Base-by-base conservation (phyloP, 1,139 yeast species). In the Suhomyces maxii region DNA sequence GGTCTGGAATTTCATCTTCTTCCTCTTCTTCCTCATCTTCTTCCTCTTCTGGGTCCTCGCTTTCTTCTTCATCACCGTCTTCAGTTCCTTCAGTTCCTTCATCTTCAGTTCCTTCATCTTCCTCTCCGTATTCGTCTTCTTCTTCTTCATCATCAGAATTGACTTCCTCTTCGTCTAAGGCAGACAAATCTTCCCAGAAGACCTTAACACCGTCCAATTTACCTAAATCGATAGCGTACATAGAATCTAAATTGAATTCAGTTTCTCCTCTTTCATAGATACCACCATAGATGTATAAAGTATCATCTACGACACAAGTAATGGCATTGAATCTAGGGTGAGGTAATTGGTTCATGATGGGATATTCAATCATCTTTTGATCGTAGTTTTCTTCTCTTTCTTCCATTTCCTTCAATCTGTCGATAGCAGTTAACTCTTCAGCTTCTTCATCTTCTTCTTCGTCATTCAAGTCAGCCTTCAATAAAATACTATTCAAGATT, bases 281-380 rank as follows among this genome's bases (percentile, higher is more conserved):
- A 57, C 99, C 99, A 26, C 98, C 97, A 61, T 80, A 90, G n/a
- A 93, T 85, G 63, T 84, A 93, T 47, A 90, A 73, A 0, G 78
- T 77, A 61, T 93, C 98, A 57, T 88, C 96, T 34, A 87, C 84
- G 2, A 93, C 96, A 50, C 95, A 84, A 5, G 91, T 81, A 2
- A 93, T 72, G 4, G 97, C 84, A 60, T 93, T 91, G 71, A 90
- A 93, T 59, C 98, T 76, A 7, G 93, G 83, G 60, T 93, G 98
- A 1, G 98, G 98, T 43, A 89, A 66, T 54, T 78, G 82, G 48
- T 72, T 79, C 53, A 82, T 67, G 0, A 83, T 61, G 1, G 86
- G 84, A 54, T 83, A 84, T 48, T 80, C 84, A 10, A 59, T 59
- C 3, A 54, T 48, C 3, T 43, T 55, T 36, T 62, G 67, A 13